Conservation (phyloP, 805 yeast species). For the Candida broadrunensis region DNA sequence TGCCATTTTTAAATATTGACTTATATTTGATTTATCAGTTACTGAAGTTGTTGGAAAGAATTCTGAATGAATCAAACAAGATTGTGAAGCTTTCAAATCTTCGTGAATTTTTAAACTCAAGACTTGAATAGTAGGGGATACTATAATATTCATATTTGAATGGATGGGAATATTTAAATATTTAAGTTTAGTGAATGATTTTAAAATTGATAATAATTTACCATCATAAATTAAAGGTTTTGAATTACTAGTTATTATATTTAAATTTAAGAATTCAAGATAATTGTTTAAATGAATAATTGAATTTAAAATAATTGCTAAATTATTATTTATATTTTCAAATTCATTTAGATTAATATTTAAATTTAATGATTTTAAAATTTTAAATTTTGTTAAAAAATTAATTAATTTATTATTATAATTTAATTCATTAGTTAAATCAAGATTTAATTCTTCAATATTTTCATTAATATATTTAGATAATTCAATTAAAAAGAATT, state of each 20-base stretch:
- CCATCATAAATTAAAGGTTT: conserved; percentile 1
- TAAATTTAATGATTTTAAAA: conserved; percentile 4
- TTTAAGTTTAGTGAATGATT: conserved; percentile 2
- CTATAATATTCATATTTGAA: neutral
- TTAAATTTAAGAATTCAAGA: conserved; percentile 5
- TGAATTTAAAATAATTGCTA: conserved; percentile 2
- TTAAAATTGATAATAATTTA: conserved; percentile 1
- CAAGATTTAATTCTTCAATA: conserved; percentile 5
- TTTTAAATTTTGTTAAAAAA: conserved; percentile 3
- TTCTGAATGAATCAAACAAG: neutral
- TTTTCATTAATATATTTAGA: conserved; percentile 3
- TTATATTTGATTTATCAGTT: neutral
- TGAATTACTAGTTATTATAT: conserved; percentile 4
- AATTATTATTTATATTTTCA: conserved; percentile 4
- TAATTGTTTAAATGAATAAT: conserved; percentile 1
- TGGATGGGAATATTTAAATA: conserved; percentile 7
- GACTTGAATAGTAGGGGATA: no score
- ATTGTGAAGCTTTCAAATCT: neutral
- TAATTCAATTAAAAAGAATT: conserved; percentile 7
- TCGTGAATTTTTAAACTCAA: neutral
- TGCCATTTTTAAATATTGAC: neutral
- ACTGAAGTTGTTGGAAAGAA: neutral
- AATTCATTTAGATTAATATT: conserved; percentile 4
- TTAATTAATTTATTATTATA: conserved; percentile 6
- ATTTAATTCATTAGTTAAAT: conserved; percentile 11